These are phyloP conservation scores for Mycena citricolor DNA, from an alignment of 1,284 basidiomycete genomes.

Conservation along the genomic window DNA sequence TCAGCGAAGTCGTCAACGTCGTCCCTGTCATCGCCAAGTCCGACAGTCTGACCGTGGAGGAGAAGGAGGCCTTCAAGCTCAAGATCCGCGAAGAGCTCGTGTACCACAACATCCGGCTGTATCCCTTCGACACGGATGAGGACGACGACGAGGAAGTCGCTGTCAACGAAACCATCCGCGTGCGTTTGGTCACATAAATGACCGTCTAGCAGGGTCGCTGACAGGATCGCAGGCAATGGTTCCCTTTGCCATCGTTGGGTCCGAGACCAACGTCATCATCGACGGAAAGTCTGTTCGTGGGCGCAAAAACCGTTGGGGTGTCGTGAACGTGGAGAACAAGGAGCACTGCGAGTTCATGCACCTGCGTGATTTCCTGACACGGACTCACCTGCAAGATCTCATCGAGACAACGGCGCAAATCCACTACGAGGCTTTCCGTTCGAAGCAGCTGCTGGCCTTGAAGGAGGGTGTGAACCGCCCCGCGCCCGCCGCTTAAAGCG, in stretches of 20 bases:
- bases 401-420: constrained; percentile 99
- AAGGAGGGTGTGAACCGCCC: constrained; percentile 79
- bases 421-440: constrained; percentile 99
- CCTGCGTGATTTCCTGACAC: constrained; percentile 93
- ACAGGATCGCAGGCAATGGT: constrained; percentile 39
- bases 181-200: constrained; percentile 40
- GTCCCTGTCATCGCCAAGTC: constrained; percentile 98
- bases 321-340: constrained; percentile 97
- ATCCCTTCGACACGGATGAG: constrained; percentile 97
- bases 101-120: constrained; percentile 91
- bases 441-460: constrained; percentile 92
- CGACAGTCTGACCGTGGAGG: constrained; percentile 93
- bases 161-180: constrained; percentile 89
- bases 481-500: no score
- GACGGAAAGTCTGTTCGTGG: constrained; percentile 95
- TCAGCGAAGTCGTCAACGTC: constrained; percentile 98
- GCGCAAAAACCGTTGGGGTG: constrained; percentile 97
- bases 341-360: constrained; percentile 98
- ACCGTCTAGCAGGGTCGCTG: not conserved
- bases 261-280: constrained; percentile 91
- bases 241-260: constrained; percentile 96
- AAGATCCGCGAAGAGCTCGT: constrained; percentile 94
- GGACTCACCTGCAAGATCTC: constrained; percentile 96
- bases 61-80: constrained; percentile 91
- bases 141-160: constrained; percentile 90